Percentiles rank a stretch among this genome's conserved stretches.
These are phyloP conservation scores for Alternaria burnsii DNA, from an alignment of 2,329 filamentous ascomycete species.

Conservation along the genomic window DNA sequence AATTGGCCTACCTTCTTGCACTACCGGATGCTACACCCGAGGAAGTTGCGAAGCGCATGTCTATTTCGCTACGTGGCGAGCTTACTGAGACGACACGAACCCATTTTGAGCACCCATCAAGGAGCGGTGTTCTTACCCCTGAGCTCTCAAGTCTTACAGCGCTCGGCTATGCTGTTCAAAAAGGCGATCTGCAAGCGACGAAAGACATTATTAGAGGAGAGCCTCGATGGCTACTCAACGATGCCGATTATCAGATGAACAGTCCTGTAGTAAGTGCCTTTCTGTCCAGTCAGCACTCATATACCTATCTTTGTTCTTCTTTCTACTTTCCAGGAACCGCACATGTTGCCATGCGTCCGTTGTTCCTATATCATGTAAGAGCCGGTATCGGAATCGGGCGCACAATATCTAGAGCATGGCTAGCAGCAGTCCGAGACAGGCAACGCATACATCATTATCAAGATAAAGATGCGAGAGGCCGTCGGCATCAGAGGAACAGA, in stretches of 20 bases:
- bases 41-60: slow-evolving; percentile 76
- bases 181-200: slow-evolving; percentile 72
- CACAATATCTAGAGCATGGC: slow-evolving; percentile 21
- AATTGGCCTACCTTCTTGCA: slow-evolving; percentile 85
- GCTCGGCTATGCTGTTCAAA: slow-evolving; percentile 80
- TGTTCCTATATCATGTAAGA: slow-evolving; percentile 21
- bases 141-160: slow-evolving; percentile 74
- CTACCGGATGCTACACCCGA: slow-evolving; percentile 68
- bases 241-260: slow-evolving; percentile 82
- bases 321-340: slow-evolving; percentile 24
- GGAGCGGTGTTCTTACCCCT: slow-evolving; percentile 61
- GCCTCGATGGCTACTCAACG: slow-evolving; percentile 73
- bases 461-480: slow-evolving; percentile 38
- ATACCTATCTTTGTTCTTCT: slow-evolving; percentile 32
- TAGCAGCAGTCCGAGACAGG: slow-evolving; percentile 30
- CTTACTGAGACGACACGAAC: slow-evolving; percentile 78
- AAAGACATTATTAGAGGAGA: slow-evolving; percentile 73
- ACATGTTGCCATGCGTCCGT: slow-evolving; percentile 11
- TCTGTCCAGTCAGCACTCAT: slow-evolving; percentile 32
- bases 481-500: slow-evolving; percentile 33
- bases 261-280: slow-evolving; percentile 62
- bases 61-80: slow-evolving; percentile 80
- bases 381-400: slow-evolving; percentile 40
- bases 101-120: slow-evolving; percentile 78
- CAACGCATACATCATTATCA: slow-evolving; percentile 36